Conservation (phyloP, 2,329 filamentous ascomycete genomes). For the Fusarium albosuccineum region DNA sequence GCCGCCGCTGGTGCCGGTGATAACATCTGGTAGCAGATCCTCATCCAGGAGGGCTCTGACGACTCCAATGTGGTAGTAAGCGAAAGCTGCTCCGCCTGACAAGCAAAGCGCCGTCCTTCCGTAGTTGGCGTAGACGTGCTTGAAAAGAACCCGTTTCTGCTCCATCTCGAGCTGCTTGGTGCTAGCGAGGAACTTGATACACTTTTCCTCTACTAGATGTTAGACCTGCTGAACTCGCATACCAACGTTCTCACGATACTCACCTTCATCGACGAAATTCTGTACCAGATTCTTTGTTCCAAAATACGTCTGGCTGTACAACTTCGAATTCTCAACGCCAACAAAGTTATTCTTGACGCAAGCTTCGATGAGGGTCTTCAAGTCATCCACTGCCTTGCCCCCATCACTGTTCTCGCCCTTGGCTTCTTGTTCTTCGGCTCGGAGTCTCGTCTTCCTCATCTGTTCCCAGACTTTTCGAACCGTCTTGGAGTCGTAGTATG, state of each 20-base stretch:
- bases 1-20: constrained; percentile 95
- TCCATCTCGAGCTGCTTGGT: constrained; percentile 77
- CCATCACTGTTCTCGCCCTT: constrained; percentile 54
- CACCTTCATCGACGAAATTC: constrained; percentile 86
- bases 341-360: constrained; percentile 99
- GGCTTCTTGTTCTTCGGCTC: constrained; percentile 66
- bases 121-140: constrained; percentile 89
- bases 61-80: constrained; percentile 97
- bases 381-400: constrained; percentile 75
- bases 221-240: constrained; percentile 13
- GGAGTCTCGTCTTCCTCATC: constrained; percentile 73
- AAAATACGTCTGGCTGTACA: constrained; percentile 99
- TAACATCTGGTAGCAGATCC: constrained; percentile 88
- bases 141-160: constrained; percentile 85
- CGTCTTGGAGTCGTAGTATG: constrained; percentile 90
- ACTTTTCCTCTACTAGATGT: constrained; percentile 68
- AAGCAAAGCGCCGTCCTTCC: constrained; percentile 93
- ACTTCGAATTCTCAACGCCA: constrained; percentile 89
- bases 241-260: constrained; percentile 32
- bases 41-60: constrained; percentile 90
- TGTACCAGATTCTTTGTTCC: constrained; percentile 97
- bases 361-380: constrained; percentile 83
- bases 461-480: constrained; percentile 82
- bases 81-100: constrained; percentile 93
- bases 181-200: constrained; percentile 75